Conservation (phyloP, 148 eudicot genomes). For the Mesembryanthemum crystallinum region DNA sequence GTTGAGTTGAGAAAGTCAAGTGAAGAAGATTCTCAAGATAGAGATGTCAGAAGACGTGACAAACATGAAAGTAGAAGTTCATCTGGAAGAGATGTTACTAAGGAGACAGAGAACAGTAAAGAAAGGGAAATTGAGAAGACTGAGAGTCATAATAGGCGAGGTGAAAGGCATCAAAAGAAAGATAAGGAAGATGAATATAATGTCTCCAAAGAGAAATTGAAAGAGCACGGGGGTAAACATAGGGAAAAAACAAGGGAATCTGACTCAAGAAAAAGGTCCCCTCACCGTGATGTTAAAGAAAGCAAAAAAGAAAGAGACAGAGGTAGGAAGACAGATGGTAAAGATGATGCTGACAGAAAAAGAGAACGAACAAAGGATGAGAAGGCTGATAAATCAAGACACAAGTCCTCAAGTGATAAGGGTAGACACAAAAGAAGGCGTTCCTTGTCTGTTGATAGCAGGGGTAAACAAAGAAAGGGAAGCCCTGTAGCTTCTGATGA, state of each 20-base stretch:
- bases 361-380: conserved; percentile 57
- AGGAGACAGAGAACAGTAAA: conserved; percentile 40
- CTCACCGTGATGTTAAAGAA: conserved; percentile 52
- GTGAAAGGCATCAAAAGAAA: conserved; percentile 49
- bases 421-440: conserved; percentile 64
- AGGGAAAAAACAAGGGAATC: conserved; percentile 55
- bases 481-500: conserved; percentile 43
- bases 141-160: conserved; percentile 44
- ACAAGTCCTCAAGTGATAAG: conserved; percentile 51
- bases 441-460: conserved; percentile 58
- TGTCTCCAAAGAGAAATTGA: conserved; percentile 51
- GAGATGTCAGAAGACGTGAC: conserved; percentile 45
- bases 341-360: conserved; percentile 53
- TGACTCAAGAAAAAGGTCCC: conserved; percentile 54
- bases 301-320: conserved; percentile 50
- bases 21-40: conserved; percentile 41
- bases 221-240: conserved; percentile 47
- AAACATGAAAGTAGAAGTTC: conserved; percentile 47
- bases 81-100: conserved; percentile 37
- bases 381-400: conserved; percentile 58
- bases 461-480: conserved; percentile 56
- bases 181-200: conserved; percentile 44
- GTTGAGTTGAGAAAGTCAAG: conserved; percentile 26
- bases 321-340: conserved; percentile 45
- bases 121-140: conserved; percentile 43